A percentile compares a stretch with the other conserved stretches of the same genome.
Evolutionary conservation across 2,329 filamentous ascomycete genomes (phyloP).

Genomic region (Fusarium secorum): DNA sequence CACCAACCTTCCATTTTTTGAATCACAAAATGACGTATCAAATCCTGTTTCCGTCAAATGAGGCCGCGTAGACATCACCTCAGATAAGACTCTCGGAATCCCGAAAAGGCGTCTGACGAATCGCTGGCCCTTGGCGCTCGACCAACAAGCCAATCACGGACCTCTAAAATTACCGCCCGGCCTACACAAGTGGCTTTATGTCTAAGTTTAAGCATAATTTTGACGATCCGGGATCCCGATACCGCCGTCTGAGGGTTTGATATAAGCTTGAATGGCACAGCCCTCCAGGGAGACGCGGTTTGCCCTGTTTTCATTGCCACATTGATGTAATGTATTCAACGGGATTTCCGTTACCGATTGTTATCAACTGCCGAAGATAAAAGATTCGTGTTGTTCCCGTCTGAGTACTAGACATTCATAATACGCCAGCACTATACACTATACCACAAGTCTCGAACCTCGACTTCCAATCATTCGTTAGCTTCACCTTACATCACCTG

Average conservation of each 20-base stretch:
- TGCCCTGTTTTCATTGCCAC: not conserved
- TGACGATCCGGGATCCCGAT: not conserved
- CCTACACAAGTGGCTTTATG: not conserved
- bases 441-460: no score
- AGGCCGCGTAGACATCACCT: not conserved
- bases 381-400: fast-evolving
- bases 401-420: not conserved
- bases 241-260: not conserved
- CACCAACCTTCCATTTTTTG: fast-evolving
- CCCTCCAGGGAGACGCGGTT: not conserved
- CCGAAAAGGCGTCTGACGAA: not conserved
- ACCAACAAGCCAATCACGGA: not conserved
- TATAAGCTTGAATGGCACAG: not conserved
- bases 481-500: fast-evolving
- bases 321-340: not conserved
- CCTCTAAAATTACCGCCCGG: not conserved
- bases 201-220: not conserved
- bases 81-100: not conserved
- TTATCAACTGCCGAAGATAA: not conserved
- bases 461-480: not conserved
- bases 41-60: not conserved
- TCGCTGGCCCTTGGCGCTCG: not conserved
- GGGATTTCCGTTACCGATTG: not conserved
- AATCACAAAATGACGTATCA: not conserved
- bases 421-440: not conserved